phyloP scores from a whole-genome alignment of 192 early-diverging fungal species.

The Podila verticillata region DNA sequence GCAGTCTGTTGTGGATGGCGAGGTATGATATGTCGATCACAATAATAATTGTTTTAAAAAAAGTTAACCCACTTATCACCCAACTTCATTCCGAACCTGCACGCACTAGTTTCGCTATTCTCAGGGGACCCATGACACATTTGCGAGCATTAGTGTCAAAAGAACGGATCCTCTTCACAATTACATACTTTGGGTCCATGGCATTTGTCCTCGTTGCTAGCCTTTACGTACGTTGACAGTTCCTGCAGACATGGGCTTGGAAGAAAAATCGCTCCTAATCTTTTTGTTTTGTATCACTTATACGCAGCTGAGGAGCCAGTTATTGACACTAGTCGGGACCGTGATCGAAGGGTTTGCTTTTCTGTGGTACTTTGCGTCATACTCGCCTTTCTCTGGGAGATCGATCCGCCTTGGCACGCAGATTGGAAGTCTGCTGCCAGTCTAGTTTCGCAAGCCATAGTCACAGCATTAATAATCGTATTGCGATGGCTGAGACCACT shows the following conservation, averaged over 20 bases:
- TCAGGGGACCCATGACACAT: conserved; percentile 87
- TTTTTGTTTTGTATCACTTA: conserved; percentile 1
- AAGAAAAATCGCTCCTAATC: neutral
- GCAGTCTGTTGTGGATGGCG: conserved; percentile 57
- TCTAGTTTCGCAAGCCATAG: too few relatives aligned
- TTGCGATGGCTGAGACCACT: too few relatives aligned
- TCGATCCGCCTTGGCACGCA: conserved; percentile 44
- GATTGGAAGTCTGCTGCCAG: neutral
- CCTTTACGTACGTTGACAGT: conserved; percentile 67
- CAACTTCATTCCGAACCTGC: conserved; percentile 13
- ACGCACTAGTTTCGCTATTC: conserved; percentile 73
- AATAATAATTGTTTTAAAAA: neutral
- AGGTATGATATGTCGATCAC: conserved; percentile 24
- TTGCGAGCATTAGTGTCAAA: conserved; percentile 79
- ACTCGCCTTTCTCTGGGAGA: conserved; percentile 40
- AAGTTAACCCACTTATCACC: neutral
- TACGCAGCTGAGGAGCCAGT: conserved; percentile 64
- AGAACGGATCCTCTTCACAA: conserved; percentile 84
- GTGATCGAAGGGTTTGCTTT: conserved; percentile 84
- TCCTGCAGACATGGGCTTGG: neutral
- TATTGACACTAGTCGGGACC: conserved; percentile 81
- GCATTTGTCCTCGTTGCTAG: conserved; percentile 85
- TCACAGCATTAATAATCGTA: too few relatives aligned
- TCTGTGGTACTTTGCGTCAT: conserved; percentile 71
- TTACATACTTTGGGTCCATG: conserved; percentile 84